These are phyloP conservation scores for Sarcodon sp. DNA, from an alignment of 768 basidiomycete genomes.

Conservation along the genomic window DNA sequence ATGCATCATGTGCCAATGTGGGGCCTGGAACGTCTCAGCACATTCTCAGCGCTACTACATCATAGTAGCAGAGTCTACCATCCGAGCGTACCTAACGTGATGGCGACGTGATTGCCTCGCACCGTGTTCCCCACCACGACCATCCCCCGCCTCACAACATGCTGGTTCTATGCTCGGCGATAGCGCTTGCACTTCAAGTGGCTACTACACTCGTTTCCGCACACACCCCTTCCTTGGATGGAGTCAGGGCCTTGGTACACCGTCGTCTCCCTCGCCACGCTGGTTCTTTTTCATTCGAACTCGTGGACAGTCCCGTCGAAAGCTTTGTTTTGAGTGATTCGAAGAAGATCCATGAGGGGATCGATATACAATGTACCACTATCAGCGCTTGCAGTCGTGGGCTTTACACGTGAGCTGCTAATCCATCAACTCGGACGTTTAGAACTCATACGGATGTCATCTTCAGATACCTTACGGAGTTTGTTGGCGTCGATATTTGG, in stretches of 20 bases:
- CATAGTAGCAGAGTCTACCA: too few relatives aligned
- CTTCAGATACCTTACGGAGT: conserved; percentile 21
- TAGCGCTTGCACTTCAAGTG: too few relatives aligned
- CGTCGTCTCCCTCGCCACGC: conserved; percentile 22
- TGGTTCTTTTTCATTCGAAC: conserved; percentile 17
- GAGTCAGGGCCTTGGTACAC: conserved; percentile 20
- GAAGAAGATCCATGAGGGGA: conserved; percentile 5
- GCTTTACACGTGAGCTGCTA: conserved; percentile 19
- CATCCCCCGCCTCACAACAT: too few relatives aligned
- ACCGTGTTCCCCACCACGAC: too few relatives aligned
- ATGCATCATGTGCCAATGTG: too few relatives aligned
- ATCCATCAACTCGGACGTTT: neutral
- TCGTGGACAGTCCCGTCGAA: conserved; percentile 15
- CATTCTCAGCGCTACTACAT: too few relatives aligned
- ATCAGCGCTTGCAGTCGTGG: conserved; percentile 25
- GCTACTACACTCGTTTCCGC: too few relatives aligned
- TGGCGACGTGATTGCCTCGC: too few relatives aligned
- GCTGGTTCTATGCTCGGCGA: too few relatives aligned
- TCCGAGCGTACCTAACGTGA: too few relatives aligned
- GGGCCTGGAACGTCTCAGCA: too few relatives aligned
- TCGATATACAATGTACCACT: conserved; percentile 21
- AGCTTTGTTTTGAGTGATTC: conserved; percentile 20
- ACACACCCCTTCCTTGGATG: conserved; percentile 10
- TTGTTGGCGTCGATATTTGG: conserved; percentile 27
- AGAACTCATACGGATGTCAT: neutral